Evolutionary conservation across 345 rosid genomes (phyloP).

Genomic region (Eucalyptus polybractea): DNA sequence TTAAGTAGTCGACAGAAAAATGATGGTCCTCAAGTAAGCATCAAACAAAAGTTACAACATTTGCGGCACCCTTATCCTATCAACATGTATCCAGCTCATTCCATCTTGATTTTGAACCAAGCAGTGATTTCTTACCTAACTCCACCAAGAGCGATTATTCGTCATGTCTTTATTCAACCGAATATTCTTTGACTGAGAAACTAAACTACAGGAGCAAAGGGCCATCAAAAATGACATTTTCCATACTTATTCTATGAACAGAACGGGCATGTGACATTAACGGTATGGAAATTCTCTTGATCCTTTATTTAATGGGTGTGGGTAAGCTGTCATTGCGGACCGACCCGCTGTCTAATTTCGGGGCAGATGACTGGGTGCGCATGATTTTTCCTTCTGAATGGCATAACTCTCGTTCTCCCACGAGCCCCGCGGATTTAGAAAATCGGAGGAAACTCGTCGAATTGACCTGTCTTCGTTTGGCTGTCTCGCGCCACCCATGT

Average conservation of each 20-base stretch:
- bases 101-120: rapidly evolving
- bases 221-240: not conserved
- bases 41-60: rapidly evolving
- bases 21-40: too few relatives aligned
- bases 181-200: not conserved
- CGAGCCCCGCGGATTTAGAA: not conserved
- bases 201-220: not conserved
- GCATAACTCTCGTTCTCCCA: not conserved
- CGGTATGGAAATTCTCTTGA: not conserved
- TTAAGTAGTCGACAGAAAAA: too few relatives aligned
- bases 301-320: not conserved
- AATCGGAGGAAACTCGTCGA: not conserved
- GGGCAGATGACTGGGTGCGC: not conserved
- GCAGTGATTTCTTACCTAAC: not conserved
- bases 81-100: not conserved
- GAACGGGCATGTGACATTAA: not conserved
- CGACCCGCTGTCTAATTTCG: not conserved
- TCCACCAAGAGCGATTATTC: not conserved
- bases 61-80: not conserved
- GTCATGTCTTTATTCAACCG: not conserved
- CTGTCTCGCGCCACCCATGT: not conserved
- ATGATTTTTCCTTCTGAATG: not conserved
- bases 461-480: not conserved
- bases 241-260: not conserved
- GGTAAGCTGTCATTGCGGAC: not conserved